A percentile compares a stretch with the other conserved stretches of the same genome.
These are phyloP conservation scores for Adenanthera pavonina DNA, from an alignment of 306 rosid species.

Conservation along the genomic window DNA sequence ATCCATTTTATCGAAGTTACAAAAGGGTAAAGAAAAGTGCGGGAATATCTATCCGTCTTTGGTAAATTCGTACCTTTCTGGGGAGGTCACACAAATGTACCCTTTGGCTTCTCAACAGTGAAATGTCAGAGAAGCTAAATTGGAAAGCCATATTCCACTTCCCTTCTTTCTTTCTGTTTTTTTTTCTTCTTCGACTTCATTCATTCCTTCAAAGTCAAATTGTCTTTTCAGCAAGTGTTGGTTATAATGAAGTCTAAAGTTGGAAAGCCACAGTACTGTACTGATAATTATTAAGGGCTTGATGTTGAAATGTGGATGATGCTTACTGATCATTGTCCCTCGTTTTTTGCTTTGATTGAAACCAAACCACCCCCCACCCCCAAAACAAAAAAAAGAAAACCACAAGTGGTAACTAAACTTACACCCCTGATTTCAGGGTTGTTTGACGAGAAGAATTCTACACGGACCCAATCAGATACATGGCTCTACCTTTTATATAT, in stretches of 20 bases:
- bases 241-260: constrained; percentile 24
- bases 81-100: constrained; percentile 26
- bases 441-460: constrained; percentile 24
- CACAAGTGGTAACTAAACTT: neutral
- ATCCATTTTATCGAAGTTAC: constrained; percentile 16
- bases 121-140: constrained; percentile 9
- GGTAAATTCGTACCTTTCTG: constrained; percentile 41
- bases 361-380: neutral
- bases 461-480: neutral
- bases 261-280: constrained; percentile 28
- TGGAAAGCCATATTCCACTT: constrained; percentile 10
- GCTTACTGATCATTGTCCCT: constrained; percentile 21
- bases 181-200: neutral
- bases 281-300: constrained; percentile 16
- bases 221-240: constrained; percentile 35
- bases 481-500: too few species aligned
- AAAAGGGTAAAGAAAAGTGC: constrained; percentile 27
- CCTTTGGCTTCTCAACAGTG: constrained; percentile 24
- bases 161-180: neutral
- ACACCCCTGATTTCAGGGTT: neutral
- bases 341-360: constrained; percentile 6
- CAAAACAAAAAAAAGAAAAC: neutral
- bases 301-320: constrained; percentile 36
- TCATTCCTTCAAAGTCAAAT: constrained; percentile 35
- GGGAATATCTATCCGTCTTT: constrained; percentile 14